phyloP scores from a whole-genome alignment of 2,329 filamentous ascomycete species.

The Pochonia chlamydosporia region DNA sequence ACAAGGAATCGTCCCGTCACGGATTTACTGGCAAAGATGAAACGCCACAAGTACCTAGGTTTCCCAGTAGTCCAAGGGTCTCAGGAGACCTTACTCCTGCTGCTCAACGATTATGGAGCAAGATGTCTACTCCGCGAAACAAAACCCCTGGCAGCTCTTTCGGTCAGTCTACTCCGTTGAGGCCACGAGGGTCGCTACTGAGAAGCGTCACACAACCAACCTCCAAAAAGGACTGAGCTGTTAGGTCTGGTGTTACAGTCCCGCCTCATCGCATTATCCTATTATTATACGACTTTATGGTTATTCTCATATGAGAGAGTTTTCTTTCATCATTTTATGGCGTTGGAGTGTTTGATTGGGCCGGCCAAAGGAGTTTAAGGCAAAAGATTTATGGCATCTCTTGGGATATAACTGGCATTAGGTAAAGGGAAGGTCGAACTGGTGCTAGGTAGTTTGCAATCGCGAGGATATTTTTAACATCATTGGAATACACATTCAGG shows the following conservation, averaged over 20 bases:
- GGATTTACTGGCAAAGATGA: slow-evolving; percentile 56
- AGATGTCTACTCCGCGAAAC: slow-evolving; percentile 43
- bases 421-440: too few relatives aligned
- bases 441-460: too few relatives aligned
- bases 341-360: background rate
- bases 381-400: too few relatives aligned
- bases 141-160: slow-evolving; percentile 27
- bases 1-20: slow-evolving; percentile 54
- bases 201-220: slow-evolving; percentile 24
- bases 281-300: background rate
- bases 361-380: too few relatives aligned
- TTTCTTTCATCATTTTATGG: too few relatives aligned
- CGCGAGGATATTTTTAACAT: too few relatives aligned
- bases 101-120: slow-evolving; percentile 61
- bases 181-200: slow-evolving; percentile 32
- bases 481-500: too few relatives aligned
- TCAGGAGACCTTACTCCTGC: slow-evolving; percentile 63
- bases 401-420: too few relatives aligned
- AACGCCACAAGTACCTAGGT: slow-evolving; percentile 60
- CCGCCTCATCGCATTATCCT: background rate
- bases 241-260: background rate
- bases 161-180: slow-evolving; percentile 30
- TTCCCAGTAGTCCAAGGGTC: slow-evolving; percentile 59
- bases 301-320: background rate
- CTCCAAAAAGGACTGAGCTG: slow-evolving; percentile 14